A percentile compares a stretch with the other conserved stretches of the same genome.
Conservation (phyloP, 768 basidiomycete genomes). For the Cubamyces sp. region DNA sequence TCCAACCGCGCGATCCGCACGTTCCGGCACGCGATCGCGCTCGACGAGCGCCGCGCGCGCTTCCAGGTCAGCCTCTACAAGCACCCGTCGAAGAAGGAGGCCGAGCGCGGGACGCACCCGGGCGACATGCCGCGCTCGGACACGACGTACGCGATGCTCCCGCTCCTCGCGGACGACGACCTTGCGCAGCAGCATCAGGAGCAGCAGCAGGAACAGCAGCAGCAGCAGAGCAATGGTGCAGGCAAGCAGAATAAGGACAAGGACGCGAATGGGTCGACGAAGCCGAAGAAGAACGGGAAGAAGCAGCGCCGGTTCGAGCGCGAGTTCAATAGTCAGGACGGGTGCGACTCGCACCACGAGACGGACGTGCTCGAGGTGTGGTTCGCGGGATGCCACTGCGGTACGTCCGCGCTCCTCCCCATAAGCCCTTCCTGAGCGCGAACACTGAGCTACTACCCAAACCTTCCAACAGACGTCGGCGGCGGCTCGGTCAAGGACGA, state of each 20-base stretch:
- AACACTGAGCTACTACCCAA: too few species aligned
- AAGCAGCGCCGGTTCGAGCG: slow-evolving; percentile 34
- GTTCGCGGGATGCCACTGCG: slow-evolving; percentile 78
- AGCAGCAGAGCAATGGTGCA: too few species aligned
- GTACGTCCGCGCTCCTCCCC: slow-evolving; percentile 42
- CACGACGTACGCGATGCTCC: slow-evolving; percentile 21
- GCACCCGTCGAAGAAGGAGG: slow-evolving; percentile 39
- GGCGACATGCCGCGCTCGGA: slow-evolving; percentile 50
- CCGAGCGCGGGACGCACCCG: slow-evolving; percentile 48
- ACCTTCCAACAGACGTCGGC: slow-evolving; percentile 80
- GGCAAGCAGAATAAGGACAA: background rate
- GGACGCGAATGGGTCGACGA: background rate
- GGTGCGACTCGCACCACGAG: slow-evolving; percentile 28
- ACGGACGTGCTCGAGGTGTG: slow-evolving; percentile 80
- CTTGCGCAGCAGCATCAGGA: too few species aligned
- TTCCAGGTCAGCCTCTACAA: slow-evolving; percentile 44
- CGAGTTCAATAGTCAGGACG: slow-evolving; percentile 44
- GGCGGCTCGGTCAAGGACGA: slow-evolving; percentile 71
- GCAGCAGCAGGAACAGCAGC: too few species aligned
- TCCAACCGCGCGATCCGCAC: slow-evolving; percentile 60
- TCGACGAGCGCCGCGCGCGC: slow-evolving; percentile 70
- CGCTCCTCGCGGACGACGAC: background rate
- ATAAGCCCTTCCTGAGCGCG: too few species aligned
- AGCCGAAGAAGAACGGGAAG: background rate
- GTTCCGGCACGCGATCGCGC: slow-evolving; percentile 72